A percentile compares a stretch with the other conserved stretches of the same genome.
phyloP scores from a whole-genome alignment of 2,329 filamentous ascomycete genomes.

The Neonectria punicea region DNA sequence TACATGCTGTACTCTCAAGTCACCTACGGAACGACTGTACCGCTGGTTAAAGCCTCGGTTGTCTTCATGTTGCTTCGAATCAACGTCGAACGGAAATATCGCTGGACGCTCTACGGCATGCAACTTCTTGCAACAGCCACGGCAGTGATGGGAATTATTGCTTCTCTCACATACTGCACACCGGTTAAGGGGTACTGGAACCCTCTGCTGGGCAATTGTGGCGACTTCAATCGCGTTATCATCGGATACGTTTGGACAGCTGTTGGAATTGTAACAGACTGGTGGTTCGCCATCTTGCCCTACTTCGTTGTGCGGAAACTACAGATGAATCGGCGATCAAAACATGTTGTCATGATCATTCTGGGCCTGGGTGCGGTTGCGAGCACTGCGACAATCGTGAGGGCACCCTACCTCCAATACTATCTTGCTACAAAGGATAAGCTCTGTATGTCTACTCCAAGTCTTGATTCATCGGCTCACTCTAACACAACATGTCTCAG shows the following conservation, averaged over 20 bases:
- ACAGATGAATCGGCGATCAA: slow-evolving; percentile 12
- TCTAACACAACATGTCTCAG: not conserved
- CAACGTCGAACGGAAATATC: not conserved
- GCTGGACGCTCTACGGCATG: not conserved
- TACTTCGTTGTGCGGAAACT: slow-evolving; percentile 12
- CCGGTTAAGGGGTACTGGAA: not conserved
- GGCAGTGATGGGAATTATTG: not conserved
- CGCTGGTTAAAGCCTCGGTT: not conserved
- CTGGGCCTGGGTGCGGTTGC: slow-evolving; percentile 14
- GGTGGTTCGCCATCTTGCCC: slow-evolving; percentile 13
- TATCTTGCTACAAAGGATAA: slow-evolving; percentile 7
- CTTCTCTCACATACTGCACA: not conserved
- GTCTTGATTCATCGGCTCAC: not conserved
- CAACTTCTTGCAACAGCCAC: not conserved
- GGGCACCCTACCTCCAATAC: slow-evolving; percentile 16
- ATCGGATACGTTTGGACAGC: slow-evolving; percentile 16
- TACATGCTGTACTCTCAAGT: not conserved
- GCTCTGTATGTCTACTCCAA: not conserved
- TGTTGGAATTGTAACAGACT: slow-evolving; percentile 15
- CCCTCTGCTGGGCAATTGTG: not conserved
- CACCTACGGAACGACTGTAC: not conserved
- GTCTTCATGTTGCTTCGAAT: not conserved
- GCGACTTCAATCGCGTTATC: not conserved
- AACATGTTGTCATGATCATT: slow-evolving; percentile 7
- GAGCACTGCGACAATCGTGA: slow-evolving; percentile 3